These are phyloP conservation scores for Przewalskia tangutica DNA, from an alignment of 257 asterid genomes.

Conservation along the genomic window DNA sequence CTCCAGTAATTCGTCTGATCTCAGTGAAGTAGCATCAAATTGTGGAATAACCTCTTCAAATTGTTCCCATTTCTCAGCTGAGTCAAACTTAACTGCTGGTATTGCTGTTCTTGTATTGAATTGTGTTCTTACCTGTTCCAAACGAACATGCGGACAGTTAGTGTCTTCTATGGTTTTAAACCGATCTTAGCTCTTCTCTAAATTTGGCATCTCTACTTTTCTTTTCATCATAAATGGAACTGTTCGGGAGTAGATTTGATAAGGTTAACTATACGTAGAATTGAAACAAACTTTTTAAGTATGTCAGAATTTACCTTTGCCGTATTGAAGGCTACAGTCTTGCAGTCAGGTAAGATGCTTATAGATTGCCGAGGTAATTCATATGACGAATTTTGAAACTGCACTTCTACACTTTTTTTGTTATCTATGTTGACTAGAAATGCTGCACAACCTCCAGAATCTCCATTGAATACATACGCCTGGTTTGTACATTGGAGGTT, in stretches of 20 bases:
- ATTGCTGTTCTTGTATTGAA: conserved; percentile 35
- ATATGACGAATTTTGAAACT: conserved; percentile 35
- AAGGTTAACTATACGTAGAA: background rate
- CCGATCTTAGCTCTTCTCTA: background rate
- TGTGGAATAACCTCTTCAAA: conserved; percentile 40
- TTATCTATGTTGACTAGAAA: conserved; percentile 56
- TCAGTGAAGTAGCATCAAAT: conserved; percentile 27
- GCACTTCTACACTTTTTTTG: conserved; percentile 19
- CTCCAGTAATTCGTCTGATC: conserved; percentile 51
- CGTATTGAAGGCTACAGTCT: conserved; percentile 59
- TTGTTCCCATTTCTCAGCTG: conserved; percentile 47
- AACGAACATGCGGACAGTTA: background rate
- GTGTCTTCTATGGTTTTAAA: background rate
- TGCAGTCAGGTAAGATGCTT: conserved; percentile 86
- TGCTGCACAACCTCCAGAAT: conserved; percentile 62
- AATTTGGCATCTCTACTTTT: background rate
- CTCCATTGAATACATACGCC: conserved; percentile 52
- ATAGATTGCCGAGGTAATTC: conserved; percentile 58
- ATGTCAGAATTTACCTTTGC: conserved; percentile 45
- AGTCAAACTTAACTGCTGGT: conserved; percentile 32
- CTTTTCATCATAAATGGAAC: background rate
- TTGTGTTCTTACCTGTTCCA: conserved; percentile 43
- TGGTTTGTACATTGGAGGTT: conserved; percentile 1
- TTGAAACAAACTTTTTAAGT: background rate
- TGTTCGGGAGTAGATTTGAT: background rate